Percentiles rank a stretch among this genome's conserved stretches.
Conservation (phyloP, 306 rosid species). For the Sicyos baderoa region DNA sequence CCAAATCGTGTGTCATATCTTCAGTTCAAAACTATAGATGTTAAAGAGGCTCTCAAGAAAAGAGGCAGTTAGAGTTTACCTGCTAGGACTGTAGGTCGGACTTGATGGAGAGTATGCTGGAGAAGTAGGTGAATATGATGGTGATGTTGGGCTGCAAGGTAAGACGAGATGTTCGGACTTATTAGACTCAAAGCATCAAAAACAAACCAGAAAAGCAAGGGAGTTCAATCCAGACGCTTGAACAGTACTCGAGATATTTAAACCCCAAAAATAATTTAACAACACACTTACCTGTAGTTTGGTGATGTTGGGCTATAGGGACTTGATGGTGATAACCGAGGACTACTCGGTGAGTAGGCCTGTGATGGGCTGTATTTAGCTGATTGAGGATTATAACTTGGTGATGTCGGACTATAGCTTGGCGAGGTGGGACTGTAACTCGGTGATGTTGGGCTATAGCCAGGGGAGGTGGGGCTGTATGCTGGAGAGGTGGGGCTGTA, state of each 20-base stretch:
- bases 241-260: background rate
- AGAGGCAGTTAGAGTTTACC: conserved; percentile 38
- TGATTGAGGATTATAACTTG: conserved; percentile 85
- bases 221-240: background rate
- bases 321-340: conserved; percentile 83
- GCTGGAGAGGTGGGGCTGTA: conserved; percentile 67
- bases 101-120: conserved; percentile 95
- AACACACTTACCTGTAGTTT: conserved; percentile 59
- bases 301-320: conserved; percentile 98
- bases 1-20: too few relatives aligned
- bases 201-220: conserved; percentile 5
- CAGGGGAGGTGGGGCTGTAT: conserved; percentile 58
- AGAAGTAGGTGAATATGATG: conserved; percentile 95
- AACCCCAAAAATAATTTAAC: conserved; percentile 10
- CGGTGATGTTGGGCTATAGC: conserved; percentile 68
- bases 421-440: conserved; percentile 59
- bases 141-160: conserved; percentile 82
- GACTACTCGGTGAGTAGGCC: conserved; percentile 97
- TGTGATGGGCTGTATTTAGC: conserved; percentile 90
- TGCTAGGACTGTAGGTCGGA: conserved; percentile 93
- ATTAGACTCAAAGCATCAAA: conserved; percentile 15
- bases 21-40: background rate
- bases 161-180: conserved; percentile 5
- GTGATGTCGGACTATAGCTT: conserved; percentile 74
- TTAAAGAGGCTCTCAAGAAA: background rate